Percentiles rank a stretch among this genome's conserved stretches.
Conservation (phyloP, 192 early-diverging fungal genomes). For the Spizellomyces sp. region DNA sequence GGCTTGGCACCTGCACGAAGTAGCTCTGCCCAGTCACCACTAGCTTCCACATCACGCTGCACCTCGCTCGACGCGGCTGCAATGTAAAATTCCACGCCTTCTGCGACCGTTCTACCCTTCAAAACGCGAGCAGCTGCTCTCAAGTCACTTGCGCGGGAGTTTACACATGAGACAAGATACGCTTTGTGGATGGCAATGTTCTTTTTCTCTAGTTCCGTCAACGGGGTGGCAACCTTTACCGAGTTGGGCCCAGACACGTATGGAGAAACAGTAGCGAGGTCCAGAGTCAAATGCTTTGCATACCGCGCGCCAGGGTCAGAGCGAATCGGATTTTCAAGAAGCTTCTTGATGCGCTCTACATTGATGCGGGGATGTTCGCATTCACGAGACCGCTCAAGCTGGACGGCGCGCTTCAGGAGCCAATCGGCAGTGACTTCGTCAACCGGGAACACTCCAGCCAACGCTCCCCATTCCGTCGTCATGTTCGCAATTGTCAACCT, state of each 20-base stretch:
- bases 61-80: constrained; percentile 94
- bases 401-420: constrained; percentile 65
- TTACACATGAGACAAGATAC: constrained; percentile 94
- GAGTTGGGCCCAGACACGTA: constrained; percentile 94
- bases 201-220: constrained; percentile 71
- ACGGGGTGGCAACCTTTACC: constrained; percentile 88
- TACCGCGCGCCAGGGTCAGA: constrained; percentile 68
- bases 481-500: constrained; percentile 97
- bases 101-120: constrained; percentile 65
- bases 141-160: constrained; percentile 89
- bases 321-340: constrained; percentile 29
- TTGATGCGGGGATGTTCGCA: constrained; percentile 49
- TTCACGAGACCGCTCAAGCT: constrained; percentile 31
- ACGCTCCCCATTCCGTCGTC: constrained; percentile 99
- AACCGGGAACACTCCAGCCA: constrained; percentile 95
- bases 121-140: constrained; percentile 81
- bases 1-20: constrained; percentile 86
- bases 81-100: constrained; percentile 90
- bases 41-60: constrained; percentile 77
- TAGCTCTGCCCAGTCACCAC: constrained; percentile 87
- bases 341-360: constrained; percentile 31
- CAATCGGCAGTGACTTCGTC: constrained; percentile 78
- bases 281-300: constrained; percentile 83
- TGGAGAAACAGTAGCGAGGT: constrained; percentile 84
- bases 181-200: constrained; percentile 91